Conservation (phyloP, 139 green algal genomes). For the Limnomonas spitsbergensis region DNA sequence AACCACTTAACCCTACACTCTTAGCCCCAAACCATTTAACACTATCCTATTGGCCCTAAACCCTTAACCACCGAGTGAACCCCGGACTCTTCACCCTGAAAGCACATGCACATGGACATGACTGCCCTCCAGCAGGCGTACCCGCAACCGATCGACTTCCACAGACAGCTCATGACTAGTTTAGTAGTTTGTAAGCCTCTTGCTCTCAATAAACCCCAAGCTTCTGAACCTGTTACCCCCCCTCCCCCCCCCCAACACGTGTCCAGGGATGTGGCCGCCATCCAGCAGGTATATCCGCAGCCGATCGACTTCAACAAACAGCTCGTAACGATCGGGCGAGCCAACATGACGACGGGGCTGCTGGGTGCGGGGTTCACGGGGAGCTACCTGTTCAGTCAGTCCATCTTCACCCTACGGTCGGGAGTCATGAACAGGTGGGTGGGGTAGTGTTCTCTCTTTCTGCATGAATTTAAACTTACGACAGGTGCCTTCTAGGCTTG, state of each 20-base stretch:
- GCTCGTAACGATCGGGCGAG: conserved; percentile 60
- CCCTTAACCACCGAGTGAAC: too few species aligned
- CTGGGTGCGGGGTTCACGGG: conserved; percentile 71
- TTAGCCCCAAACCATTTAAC: too few species aligned
- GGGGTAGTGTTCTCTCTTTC: too few species aligned
- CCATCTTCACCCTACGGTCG: conserved; percentile 53
- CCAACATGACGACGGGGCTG: conserved; percentile 60
- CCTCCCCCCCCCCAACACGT: too few species aligned
- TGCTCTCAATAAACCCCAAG: too few species aligned
- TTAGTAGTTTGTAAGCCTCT: too few species aligned
- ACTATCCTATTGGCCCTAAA: too few species aligned
- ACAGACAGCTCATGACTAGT: conserved; percentile 63
- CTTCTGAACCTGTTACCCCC: too few species aligned
- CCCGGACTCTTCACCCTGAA: too few species aligned
- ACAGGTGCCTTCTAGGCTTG: too few species aligned
- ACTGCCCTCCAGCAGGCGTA: conserved; percentile 47
- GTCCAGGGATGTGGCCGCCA: conserved; percentile 29
- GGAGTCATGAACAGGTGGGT: conserved; percentile 35
- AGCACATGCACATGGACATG: conserved; percentile 25
- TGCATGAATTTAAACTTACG: too few species aligned
- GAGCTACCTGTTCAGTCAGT: conserved; percentile 77
- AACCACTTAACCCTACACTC: too few species aligned
- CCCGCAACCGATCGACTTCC: conserved; percentile 66
- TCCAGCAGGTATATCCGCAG: conserved; percentile 47
- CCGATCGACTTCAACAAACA: conserved; percentile 74